A percentile compares a stretch with the other conserved stretches of the same genome.
Conservation (phyloP, 805 yeast genomes). For the Candida maltosa region DNA sequence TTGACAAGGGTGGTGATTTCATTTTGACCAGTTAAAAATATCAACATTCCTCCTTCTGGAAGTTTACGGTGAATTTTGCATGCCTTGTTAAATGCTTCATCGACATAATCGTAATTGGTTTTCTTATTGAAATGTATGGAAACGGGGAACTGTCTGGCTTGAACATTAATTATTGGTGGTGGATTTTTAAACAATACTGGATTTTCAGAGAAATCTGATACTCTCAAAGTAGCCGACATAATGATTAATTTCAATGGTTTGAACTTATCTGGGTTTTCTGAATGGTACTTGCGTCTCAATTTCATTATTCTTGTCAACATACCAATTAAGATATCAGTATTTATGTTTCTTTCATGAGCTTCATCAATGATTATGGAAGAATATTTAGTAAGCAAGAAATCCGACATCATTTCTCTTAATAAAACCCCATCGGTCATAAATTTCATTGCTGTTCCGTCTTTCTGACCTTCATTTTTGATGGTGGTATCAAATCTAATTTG, state of each 20-base stretch:
- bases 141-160: conserved; percentile 93
- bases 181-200: conserved; percentile 57
- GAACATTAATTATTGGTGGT: conserved; percentile 88
- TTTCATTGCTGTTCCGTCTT: conserved; percentile 62
- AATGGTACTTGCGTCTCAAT: conserved; percentile 56
- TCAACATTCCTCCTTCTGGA: conserved; percentile 91
- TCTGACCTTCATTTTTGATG: conserved; percentile 45
- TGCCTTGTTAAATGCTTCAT: conserved; percentile 81
- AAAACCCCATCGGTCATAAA: conserved; percentile 96
- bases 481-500: conserved; percentile 81
- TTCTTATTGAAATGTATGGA: conserved; percentile 83
- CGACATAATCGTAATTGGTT: conserved; percentile 75
- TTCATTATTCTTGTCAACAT: conserved; percentile 84
- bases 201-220: conserved; percentile 89
- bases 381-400: conserved; percentile 75
- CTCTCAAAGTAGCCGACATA: conserved; percentile 97
- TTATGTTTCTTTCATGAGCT: conserved; percentile 95
- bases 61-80: conserved; percentile 80
- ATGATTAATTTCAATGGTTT: conserved; percentile 77
- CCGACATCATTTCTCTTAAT: conserved; percentile 88
- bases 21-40: conserved; percentile 91
- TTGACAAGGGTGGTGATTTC: conserved; percentile 81
- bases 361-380: conserved; percentile 91
- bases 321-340: conserved; percentile 94
- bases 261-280: conserved; percentile 42